These are phyloP conservation scores for Colletotrichum camelliae DNA, from an alignment of 2,329 filamentous ascomycete genomes.

Conservation along the genomic window DNA sequence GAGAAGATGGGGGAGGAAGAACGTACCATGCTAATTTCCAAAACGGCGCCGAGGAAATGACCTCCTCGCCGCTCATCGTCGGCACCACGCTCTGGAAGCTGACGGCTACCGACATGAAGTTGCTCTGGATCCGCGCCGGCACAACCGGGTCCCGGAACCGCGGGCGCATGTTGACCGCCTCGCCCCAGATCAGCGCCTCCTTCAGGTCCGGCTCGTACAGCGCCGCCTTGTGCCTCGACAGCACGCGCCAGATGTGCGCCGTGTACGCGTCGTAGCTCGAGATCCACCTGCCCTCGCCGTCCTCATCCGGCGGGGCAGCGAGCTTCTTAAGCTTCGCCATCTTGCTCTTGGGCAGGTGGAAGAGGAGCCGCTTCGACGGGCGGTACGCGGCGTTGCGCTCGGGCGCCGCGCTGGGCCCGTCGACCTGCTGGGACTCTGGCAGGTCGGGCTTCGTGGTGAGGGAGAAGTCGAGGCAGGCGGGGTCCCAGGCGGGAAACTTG, in stretches of 20 bases:
- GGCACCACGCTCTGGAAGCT: constrained; percentile 30
- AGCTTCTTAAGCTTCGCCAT: constrained; percentile 41
- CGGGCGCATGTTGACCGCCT: constrained; percentile 44
- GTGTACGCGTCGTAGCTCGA: constrained; percentile 50
- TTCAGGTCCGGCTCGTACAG: constrained; percentile 37
- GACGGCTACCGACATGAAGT: constrained; percentile 34
- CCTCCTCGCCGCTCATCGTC: constrained; percentile 33
- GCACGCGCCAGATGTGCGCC: constrained; percentile 44
- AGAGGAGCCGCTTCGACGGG: constrained; percentile 34
- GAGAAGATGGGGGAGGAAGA: too few relatives aligned
- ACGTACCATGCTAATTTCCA: constrained; percentile 37
- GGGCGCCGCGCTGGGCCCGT: constrained; percentile 30
- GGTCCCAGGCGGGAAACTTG: constrained; percentile 25
- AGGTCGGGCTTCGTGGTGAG: constrained; percentile 32
- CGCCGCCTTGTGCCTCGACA: constrained; percentile 37
- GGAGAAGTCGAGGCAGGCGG: constrained; percentile 38
- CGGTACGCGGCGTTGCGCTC: constrained; percentile 34
- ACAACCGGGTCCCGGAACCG: constrained; percentile 37
- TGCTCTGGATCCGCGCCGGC: constrained; percentile 38
- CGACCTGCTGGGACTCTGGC: constrained; percentile 32
- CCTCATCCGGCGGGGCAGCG: constrained; percentile 32
- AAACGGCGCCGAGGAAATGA: constrained; percentile 40
- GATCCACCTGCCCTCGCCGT: constrained; percentile 39
- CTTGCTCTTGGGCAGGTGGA: constrained; percentile 50
- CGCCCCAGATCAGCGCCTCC: constrained; percentile 34